Base-by-base conservation (phyloP, 2,329 filamentous ascomycete species). In the Stagonosporopsis rhizophila region DNA sequence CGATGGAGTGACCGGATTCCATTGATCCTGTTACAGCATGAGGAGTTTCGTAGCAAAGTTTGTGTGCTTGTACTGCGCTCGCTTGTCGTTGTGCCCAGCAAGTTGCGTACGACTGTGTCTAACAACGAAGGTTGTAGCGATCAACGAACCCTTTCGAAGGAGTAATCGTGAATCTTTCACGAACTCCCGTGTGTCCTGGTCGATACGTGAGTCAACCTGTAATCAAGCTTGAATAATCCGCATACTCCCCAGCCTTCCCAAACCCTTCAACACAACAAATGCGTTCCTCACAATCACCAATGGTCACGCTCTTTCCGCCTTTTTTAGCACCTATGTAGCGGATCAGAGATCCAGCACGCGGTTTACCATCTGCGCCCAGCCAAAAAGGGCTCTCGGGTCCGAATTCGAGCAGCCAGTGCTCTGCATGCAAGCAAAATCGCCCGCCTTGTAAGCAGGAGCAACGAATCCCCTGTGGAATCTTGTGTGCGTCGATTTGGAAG, bases 331-430 rank as follows among this genome's bases (percentile, higher is more conserved):
- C 52, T 5, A 22, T 48, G 17, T 49, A 45, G 1, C 35, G 49
- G n/a, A 44, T 7, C 20, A 45, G 19, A 1, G 35, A 39, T 6
- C 49, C 41, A 19, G 4, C 17, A 11, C 23, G 38, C 15, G 44
- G 38, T 25, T 28, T 14, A 7, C 44, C 51, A 30, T 44, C 15
- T 4, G 44, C 37, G 19, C 23, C 51, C 6, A 44, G 12, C 51
- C 51, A 54, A 9, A 38, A 39, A 2, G 40, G 44, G 44, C 52
- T 55, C 5, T 35, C 17, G n/a, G 17, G 14, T 14, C 40, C 47
- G n/a, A 46, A 56, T 14, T 56, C 53, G 11, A 56, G 27, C 30
- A 56, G 30, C 47, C 47, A 52, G n/a, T 52, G 46, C 15, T 35
- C 37, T 23, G 46, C 53, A 11, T n/a, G 28, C 17, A 56, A 17